A percentile compares a stretch with the other conserved stretches of the same genome.
Evolutionary conservation across 495 filamentous ascomycete genomes (phyloP).

Genomic region (Aspergillus bridgeri): DNA sequence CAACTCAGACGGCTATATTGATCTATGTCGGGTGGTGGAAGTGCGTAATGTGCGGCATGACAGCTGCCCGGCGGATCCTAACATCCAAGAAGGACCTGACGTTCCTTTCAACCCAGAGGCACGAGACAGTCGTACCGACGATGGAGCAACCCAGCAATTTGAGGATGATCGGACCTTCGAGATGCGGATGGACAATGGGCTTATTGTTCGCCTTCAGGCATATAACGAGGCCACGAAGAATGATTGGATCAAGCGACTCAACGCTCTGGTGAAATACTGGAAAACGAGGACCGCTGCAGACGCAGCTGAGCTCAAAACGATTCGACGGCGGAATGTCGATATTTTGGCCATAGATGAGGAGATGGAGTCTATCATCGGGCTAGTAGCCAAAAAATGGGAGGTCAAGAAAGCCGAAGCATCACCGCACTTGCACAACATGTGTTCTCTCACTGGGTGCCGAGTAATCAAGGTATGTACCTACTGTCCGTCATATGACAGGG

Average conservation of each 20-base stretch:
- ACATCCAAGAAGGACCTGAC: slow-evolving; percentile 44
- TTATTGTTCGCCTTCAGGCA: slow-evolving; percentile 65
- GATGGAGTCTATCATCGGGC: slow-evolving; percentile 63
- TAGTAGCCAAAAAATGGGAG: slow-evolving; percentile 72
- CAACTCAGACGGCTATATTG: slow-evolving; percentile 63
- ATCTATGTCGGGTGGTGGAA: slow-evolving; percentile 55
- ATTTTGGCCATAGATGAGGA: slow-evolving; percentile 67
- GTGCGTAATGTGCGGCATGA: slow-evolving; percentile 54
- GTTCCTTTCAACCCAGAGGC: slow-evolving; percentile 50
- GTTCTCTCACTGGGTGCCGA: slow-evolving; percentile 61
- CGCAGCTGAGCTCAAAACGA: slow-evolving; percentile 51
- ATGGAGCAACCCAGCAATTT: slow-evolving; percentile 49
- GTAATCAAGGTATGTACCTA: slow-evolving; percentile 50
- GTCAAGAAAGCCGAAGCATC: slow-evolving; percentile 63
- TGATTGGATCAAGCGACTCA: slow-evolving; percentile 64
- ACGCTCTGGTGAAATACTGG: slow-evolving; percentile 63
- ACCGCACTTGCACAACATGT: slow-evolving; percentile 67
- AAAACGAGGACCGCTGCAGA: slow-evolving; percentile 55
- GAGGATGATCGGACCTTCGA: slow-evolving; percentile 63
- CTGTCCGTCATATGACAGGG: neutral
- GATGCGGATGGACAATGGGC: slow-evolving; percentile 57
- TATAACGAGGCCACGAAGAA: slow-evolving; percentile 54
- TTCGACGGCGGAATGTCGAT: slow-evolving; percentile 59
- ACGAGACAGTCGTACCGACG: slow-evolving; percentile 44
- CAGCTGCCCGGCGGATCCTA: slow-evolving; percentile 47